Conservation (phyloP, 2,329 filamentous ascomycete species). For the Geosmithia putterillii region DNA sequence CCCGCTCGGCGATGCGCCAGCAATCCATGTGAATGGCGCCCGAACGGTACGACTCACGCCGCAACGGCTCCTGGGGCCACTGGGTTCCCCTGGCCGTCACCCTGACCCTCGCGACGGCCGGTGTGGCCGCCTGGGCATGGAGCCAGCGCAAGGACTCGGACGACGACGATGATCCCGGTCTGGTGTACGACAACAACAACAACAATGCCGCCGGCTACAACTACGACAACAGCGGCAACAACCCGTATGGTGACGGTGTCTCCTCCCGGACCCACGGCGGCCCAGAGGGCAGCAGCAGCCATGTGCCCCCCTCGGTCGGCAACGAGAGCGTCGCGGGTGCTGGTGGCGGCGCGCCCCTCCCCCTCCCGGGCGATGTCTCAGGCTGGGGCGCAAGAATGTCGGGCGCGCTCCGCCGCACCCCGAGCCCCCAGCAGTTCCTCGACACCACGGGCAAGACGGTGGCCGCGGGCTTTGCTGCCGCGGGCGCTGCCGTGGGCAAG, state of each 20-base stretch:
- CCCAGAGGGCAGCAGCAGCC: too few relatives aligned
- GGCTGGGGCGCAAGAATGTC: slow-evolving; percentile 70
- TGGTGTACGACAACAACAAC: slow-evolving; percentile 34
- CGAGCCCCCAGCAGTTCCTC: slow-evolving; percentile 80
- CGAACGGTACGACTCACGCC: slow-evolving; percentile 47
- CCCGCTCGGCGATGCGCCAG: slow-evolving; percentile 18
- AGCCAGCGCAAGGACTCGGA: slow-evolving; percentile 71
- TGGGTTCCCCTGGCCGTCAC: slow-evolving; percentile 85
- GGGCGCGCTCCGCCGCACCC: slow-evolving; percentile 67
- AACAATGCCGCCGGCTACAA: slow-evolving; percentile 38
- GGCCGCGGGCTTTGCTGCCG: slow-evolving; percentile 69
- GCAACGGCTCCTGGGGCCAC: slow-evolving; percentile 59
- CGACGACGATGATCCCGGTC: slow-evolving; percentile 40
- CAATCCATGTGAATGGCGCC: slow-evolving; percentile 38
- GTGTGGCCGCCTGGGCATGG: slow-evolving; percentile 86
- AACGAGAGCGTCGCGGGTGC: slow-evolving; percentile 1
- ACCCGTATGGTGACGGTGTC: neutral
- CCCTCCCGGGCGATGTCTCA: slow-evolving; percentile 17
- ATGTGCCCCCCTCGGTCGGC: neutral
- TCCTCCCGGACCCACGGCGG: too few relatives aligned
- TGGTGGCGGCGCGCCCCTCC: slow-evolving; percentile 19
- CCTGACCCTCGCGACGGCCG: slow-evolving; percentile 75
- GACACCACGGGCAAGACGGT: slow-evolving; percentile 74
- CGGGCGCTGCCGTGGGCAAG: slow-evolving; percentile 69
- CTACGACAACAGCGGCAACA: slow-evolving; percentile 16